These are phyloP conservation scores for Selaginella moellendorffii DNA, from an alignment of 75 land plant species.

Conservation along the genomic window DNA sequence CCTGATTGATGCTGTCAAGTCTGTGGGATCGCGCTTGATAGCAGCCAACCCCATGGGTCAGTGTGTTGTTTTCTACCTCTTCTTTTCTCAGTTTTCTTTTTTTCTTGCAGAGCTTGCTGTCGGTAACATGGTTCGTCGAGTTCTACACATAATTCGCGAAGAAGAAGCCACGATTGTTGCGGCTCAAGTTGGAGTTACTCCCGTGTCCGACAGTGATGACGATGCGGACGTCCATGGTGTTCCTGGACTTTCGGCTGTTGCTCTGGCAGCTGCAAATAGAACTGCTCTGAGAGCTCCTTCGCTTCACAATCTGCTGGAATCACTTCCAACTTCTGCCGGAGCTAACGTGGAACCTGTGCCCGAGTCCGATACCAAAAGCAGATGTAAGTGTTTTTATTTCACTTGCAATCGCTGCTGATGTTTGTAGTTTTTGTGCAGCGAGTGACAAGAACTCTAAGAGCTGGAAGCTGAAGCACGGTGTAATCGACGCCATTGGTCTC, in stretches of 20 bases:
- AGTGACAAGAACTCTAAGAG: conserved; percentile 69
- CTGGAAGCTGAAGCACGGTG: conserved; percentile 80
- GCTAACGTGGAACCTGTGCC: conserved; percentile 37
- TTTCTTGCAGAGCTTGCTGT: conserved; percentile 87
- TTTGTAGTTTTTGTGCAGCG: conserved; percentile 29
- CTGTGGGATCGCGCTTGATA: conserved; percentile 70
- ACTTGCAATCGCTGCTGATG: background rate
- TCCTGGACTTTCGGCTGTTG: conserved; percentile 57
- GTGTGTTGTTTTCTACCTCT: conserved; percentile 5
- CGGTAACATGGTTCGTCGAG: conserved; percentile 91
- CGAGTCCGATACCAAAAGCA: conserved; percentile 82
- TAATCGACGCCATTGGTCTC: conserved; percentile 91
- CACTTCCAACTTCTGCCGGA: conserved; percentile 37
- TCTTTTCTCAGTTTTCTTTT: background rate
- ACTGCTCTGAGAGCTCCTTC: conserved; percentile 84
- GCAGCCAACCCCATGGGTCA: conserved; percentile 92
- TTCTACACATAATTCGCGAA: conserved; percentile 85
- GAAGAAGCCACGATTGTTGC: conserved; percentile 69
- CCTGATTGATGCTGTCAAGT: conserved; percentile 72
- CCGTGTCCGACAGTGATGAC: conserved; percentile 62
- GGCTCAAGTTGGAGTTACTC: conserved; percentile 33
- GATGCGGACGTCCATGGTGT: conserved; percentile 36
- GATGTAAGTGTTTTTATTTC: conserved; percentile 39
- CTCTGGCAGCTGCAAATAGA: conserved; percentile 84
- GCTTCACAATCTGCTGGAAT: conserved; percentile 84